Evolutionary conservation across 495 filamentous ascomycete species (phyloP), one percentile per base, ranked within the genome.

Genomic region (Penicillium daleae): DNA sequence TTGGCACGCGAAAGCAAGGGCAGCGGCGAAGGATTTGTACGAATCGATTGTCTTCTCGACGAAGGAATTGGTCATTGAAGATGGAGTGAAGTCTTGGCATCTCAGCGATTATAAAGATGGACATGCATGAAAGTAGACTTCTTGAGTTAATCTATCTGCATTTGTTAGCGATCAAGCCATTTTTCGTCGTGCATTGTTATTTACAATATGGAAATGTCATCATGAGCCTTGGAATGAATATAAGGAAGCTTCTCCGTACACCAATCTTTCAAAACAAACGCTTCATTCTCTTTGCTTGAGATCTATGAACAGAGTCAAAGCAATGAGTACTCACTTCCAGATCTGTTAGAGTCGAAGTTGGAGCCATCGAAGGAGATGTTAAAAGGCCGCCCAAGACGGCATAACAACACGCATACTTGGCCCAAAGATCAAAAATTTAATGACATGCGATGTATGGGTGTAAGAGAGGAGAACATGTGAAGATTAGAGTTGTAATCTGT

Each of bases 41-140:
- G 73, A 82, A 81, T 79, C 80, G 52, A 90, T 92, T 64, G 83
- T 65, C 9, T 80, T 80, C 53, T 73, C 89, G 62, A 87, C 87
- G 29, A 72, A 90, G 71, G 81, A 77, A 60, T 76, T 91, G 66
- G 80, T 81, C 44, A 81, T 92, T 55, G 78, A 69, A 19, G 84
- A 90, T 69, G 80, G 74, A 8, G 82, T 81, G 33, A 69, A 75
- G 44, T 75, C 75, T 40, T 91, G 87, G 87, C 74, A 82, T 44
- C 78, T 92, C 66, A 72, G 74, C 33, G 76, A 85, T 48, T 92
- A 88, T 89, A 70, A 37, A n/a, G 70, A 73, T 8, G 57, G 57
- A 19, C 39, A 42, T 15, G 24, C n/a, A 24, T 61, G 31, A 59
- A 24, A 26, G 19, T 52, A 62, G 42, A 27, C n/a, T 26, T 31